Percentiles rank a stretch among this genome's conserved stretches.
phyloP scores from a whole-genome alignment of 768 basidiomycete species.

The Lyophyllum shimeji region DNA sequence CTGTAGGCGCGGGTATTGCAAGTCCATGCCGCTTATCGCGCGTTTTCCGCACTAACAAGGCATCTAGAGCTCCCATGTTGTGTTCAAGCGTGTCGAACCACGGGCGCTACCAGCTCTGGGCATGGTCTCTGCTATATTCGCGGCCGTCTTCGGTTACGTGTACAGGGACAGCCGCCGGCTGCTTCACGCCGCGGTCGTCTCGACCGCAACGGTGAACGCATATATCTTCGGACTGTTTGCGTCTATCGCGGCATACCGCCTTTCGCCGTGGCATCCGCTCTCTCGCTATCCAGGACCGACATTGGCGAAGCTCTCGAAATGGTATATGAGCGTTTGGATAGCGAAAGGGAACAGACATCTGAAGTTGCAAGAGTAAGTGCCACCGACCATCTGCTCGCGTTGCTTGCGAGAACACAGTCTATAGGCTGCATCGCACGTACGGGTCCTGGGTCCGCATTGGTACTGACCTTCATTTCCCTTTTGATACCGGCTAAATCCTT shows the following conservation, averaged over 20 bases:
- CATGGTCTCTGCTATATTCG: background rate
- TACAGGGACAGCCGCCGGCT: background rate
- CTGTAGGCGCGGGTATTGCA: background rate
- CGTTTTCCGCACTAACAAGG: background rate
- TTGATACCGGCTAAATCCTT: background rate
- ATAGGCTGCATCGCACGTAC: constrained; percentile 26
- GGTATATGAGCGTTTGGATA: constrained; percentile 6
- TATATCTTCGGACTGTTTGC: background rate
- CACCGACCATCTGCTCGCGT: background rate
- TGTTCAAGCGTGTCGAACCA: constrained; percentile 2
- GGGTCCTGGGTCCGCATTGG: constrained; percentile 33
- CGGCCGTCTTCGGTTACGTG: constrained; percentile 1
- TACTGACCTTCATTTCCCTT: constrained; percentile 9
- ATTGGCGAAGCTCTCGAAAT: constrained; percentile 5
- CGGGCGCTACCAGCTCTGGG: background rate
- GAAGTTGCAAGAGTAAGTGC: background rate
- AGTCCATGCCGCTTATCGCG: background rate
- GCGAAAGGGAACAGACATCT: constrained; percentile 5
- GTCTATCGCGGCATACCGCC: constrained; percentile 9
- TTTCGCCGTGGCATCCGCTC: constrained; percentile 13
- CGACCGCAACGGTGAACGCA: background rate
- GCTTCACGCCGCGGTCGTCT: background rate
- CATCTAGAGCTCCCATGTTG: background rate
- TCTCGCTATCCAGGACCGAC: constrained; percentile 8
- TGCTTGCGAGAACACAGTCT: constrained; percentile 12